phyloP scores from a whole-genome alignment of 2,329 filamentous ascomycete genomes.

The Penicillium sp. region DNA sequence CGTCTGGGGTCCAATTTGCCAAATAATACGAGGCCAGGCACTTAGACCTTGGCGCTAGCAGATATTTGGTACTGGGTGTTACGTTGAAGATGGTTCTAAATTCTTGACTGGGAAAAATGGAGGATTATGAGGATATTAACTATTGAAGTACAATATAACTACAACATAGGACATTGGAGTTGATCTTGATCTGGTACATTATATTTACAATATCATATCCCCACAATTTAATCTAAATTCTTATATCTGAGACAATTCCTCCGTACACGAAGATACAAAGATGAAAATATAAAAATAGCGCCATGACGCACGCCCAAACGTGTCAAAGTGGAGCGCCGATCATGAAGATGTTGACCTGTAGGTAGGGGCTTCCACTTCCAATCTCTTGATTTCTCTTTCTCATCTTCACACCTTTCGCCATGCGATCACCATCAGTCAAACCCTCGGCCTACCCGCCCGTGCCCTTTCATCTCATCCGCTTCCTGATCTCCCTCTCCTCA shows the following conservation, averaged over 20 bases:
- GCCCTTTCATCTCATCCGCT: slow-evolving; percentile 42
- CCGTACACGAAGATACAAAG: background rate
- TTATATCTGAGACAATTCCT: background rate
- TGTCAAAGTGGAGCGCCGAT: slow-evolving; percentile 63
- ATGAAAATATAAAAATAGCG: slow-evolving; percentile 21
- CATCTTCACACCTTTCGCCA: slow-evolving; percentile 16
- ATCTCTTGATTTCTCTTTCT: background rate
- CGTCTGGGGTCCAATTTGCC: background rate
- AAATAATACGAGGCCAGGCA: slow-evolving; percentile 41
- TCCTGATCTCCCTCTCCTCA: slow-evolving; percentile 50
- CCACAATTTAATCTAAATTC: background rate
- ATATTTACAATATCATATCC: too few relatives aligned
- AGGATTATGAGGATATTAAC: background rate
- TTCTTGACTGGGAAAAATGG: slow-evolving; percentile 54
- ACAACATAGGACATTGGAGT: too few relatives aligned
- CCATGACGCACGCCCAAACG: slow-evolving; percentile 64
- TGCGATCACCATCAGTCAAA: slow-evolving; percentile 33
- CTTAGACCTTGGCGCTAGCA: slow-evolving; percentile 37
- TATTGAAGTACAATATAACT: background rate
- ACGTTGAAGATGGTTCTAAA: slow-evolving; percentile 49
- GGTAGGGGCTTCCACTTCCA: background rate
- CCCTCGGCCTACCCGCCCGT: slow-evolving; percentile 42
- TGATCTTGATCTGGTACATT: too few relatives aligned
- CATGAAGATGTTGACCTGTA: background rate
- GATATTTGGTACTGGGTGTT: slow-evolving; percentile 55